These are phyloP conservation scores for Trichoderma koningii DNA, from an alignment of 2,329 filamentous ascomycete genomes.

Conservation along the genomic window DNA sequence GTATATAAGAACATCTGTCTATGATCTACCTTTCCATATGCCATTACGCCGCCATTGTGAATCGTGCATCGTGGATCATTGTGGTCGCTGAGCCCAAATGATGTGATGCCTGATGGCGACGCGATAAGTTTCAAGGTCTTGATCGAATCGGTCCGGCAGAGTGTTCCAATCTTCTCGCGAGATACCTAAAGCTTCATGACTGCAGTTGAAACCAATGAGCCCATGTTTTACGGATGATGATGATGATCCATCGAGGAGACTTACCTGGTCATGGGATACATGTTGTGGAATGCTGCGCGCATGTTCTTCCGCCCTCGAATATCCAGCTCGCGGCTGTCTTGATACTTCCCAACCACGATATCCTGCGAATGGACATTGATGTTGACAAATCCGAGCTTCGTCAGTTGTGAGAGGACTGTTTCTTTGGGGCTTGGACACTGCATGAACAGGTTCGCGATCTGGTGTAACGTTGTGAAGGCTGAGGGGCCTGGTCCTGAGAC, in stretches of 20 bases:
- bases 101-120: conserved; percentile 18
- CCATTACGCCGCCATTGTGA: neutral
- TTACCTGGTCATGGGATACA: conserved; percentile 6
- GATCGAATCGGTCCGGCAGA: conserved; percentile 4
- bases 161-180: neutral
- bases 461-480: conserved; percentile 15
- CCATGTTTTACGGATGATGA: neutral
- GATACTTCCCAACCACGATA: conserved; percentile 24
- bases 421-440: conserved; percentile 13
- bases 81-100: conserved; percentile 22
- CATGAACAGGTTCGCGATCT: conserved; percentile 21
- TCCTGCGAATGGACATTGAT: conserved; percentile 13
- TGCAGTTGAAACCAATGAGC: neutral
- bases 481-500: conserved; percentile 21
- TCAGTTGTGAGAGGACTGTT: neutral
- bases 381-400: neutral
- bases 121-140: conserved; percentile 14
- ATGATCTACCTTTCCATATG: too few species aligned
- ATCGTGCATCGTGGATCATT: neutral
- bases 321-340: conserved; percentile 16
- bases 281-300: conserved; percentile 20
- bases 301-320: conserved; percentile 23
- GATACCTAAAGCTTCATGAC: neutral
- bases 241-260: neutral
- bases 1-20: neutral